Conservation (phyloP, 2,329 filamentous ascomycete species). For the Acrodontium crateriforme region DNA sequence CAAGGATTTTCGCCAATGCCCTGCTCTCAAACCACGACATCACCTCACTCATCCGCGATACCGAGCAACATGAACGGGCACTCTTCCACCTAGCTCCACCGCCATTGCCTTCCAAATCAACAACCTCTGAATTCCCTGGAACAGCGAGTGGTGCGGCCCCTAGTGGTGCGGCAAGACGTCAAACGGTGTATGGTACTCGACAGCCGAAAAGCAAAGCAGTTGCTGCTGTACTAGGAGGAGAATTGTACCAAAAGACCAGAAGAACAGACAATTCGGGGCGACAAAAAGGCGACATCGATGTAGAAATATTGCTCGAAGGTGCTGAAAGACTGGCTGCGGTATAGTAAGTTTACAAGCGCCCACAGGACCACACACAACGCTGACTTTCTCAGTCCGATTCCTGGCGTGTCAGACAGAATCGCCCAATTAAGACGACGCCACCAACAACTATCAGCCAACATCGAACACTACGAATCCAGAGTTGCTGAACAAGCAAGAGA, state of each 20-base stretch:
- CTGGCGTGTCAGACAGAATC: conserved; percentile 67
- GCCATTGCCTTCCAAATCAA: conserved; percentile 31
- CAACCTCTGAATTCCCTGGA: conserved; percentile 26
- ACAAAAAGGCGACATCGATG: conserved; percentile 62
- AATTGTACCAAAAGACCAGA: conserved; percentile 66
- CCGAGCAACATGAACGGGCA: conserved; percentile 83
- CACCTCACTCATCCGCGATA: conserved; percentile 85
- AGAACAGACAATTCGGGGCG: conserved; percentile 25
- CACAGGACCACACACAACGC: no score
- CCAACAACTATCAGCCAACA: conserved; percentile 55
- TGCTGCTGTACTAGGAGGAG: conserved; percentile 72
- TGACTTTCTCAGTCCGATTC: conserved; percentile 44
- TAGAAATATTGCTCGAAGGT: conserved; percentile 70
- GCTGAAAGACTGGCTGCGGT: conserved; percentile 84
- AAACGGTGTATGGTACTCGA: conserved; percentile 35
- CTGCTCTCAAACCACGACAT: conserved; percentile 76
- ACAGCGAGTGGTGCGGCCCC: conserved; percentile 5
- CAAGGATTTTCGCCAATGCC: conserved; percentile 93
- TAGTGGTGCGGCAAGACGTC: conserved; percentile 25
- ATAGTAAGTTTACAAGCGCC: conserved; percentile 47
- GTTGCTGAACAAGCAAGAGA: conserved; percentile 65
- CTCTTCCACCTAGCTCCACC: conserved; percentile 82
- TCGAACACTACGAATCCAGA: conserved; percentile 66
- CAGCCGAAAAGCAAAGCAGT: conserved; percentile 68
- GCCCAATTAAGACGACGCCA: conserved; percentile 56